phyloP scores from a whole-genome alignment of 2,329 filamentous ascomycete genomes.

The Polychaeton citri region DNA sequence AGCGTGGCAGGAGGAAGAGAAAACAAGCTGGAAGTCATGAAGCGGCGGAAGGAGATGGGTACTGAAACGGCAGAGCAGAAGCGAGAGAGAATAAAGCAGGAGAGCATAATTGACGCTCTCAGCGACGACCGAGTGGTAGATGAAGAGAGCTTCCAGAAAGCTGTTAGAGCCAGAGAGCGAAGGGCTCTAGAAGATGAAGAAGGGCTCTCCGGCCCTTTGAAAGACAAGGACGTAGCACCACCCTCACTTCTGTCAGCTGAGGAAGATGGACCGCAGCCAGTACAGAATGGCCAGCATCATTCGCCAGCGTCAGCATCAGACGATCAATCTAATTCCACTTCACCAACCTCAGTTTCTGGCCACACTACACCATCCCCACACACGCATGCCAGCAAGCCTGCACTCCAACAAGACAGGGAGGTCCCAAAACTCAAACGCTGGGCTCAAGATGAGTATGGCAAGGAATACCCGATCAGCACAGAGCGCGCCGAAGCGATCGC shows the following conservation, averaged over 20 bases:
- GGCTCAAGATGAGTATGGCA: constrained; percentile 51
- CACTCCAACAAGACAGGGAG: constrained; percentile 4
- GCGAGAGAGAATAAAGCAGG: constrained; percentile 46
- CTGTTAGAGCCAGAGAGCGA: constrained; percentile 47
- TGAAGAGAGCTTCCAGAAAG: constrained; percentile 50
- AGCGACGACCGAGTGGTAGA: constrained; percentile 56
- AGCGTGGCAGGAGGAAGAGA: constrained; percentile 3
- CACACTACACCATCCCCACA: constrained; percentile 1
- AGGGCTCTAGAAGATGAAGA: constrained; percentile 44
- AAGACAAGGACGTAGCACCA: constrained; percentile 11
- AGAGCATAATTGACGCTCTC: constrained; percentile 54
- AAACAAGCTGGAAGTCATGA: constrained; percentile 6
- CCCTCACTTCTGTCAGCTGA: background rate
- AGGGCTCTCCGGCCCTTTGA: constrained; percentile 20
- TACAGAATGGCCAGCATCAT: background rate
- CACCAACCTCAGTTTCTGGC: constrained; percentile 1
- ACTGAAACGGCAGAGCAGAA: constrained; percentile 39
- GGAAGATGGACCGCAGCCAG: background rate
- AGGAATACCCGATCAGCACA: constrained; percentile 56
- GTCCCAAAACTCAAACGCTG: constrained; percentile 37
- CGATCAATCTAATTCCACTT: constrained; percentile 1
- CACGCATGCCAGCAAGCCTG: constrained; percentile 1
- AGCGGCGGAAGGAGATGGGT: background rate
- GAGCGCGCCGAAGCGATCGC: constrained; percentile 57
- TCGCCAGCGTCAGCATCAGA: background rate